phyloP scores from a whole-genome alignment of 78 protist genomes.

The Guillardia theta region DNA sequence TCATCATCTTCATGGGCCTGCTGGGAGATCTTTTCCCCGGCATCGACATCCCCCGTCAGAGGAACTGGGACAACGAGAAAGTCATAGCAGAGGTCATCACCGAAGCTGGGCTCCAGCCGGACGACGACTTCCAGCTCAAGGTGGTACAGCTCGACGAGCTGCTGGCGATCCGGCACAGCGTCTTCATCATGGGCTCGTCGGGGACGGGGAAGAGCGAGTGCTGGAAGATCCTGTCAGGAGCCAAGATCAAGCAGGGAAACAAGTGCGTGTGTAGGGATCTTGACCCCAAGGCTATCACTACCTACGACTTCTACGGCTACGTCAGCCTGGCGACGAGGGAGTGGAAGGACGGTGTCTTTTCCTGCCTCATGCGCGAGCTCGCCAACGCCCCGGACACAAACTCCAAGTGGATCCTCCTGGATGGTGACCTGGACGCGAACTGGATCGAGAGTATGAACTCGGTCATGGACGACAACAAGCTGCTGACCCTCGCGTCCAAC shows the following conservation, averaged over 20 bases:
- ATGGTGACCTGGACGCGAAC: constrained; percentile 72
- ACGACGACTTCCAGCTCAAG: constrained; percentile 54
- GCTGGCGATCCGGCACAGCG: constrained; percentile 65
- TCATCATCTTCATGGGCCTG: constrained; percentile 65
- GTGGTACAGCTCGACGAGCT: constrained; percentile 70
- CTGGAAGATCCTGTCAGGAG: constrained; percentile 53
- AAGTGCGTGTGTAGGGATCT: constrained; percentile 44
- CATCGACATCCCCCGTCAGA: constrained; percentile 55
- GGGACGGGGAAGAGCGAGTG: constrained; percentile 58
- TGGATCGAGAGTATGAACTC: constrained; percentile 71
- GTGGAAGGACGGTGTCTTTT: constrained; percentile 75
- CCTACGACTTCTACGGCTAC: constrained; percentile 69
- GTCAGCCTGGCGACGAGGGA: constrained; percentile 59
- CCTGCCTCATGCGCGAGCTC: constrained; percentile 70
- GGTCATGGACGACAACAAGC: constrained; percentile 75
- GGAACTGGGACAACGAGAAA: constrained; percentile 54
- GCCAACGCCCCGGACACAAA: constrained; percentile 46
- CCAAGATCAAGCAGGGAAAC: constrained; percentile 41
- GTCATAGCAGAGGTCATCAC: not conserved
- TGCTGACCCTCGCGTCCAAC: constrained; percentile 76
- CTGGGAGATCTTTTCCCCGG: constrained; percentile 68
- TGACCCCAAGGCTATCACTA: constrained; percentile 70
- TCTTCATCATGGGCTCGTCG: constrained; percentile 65
- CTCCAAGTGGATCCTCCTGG: constrained; percentile 71
- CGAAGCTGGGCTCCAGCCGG: constrained; percentile 53